A percentile compares a stretch with the other conserved stretches of the same genome.
Evolutionary conservation across 768 basidiomycete species (phyloP).

Genomic region (Chalciporus sphaerocephalus): DNA sequence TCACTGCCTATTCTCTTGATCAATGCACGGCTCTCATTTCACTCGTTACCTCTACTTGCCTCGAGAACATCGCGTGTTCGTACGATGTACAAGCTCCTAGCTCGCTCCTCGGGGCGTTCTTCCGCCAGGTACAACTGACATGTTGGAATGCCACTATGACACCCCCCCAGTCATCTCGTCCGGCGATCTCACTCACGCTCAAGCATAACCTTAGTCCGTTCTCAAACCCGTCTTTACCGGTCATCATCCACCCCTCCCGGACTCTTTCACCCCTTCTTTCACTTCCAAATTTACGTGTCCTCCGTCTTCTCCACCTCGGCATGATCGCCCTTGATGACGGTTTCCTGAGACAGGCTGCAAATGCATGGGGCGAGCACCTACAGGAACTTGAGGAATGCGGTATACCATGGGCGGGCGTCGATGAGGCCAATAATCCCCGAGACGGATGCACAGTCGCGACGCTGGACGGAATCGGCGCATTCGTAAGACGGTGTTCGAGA

Average conservation of each 20-base stretch:
- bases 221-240: slow-evolving; percentile 21
- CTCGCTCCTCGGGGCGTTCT: slow-evolving; percentile 19
- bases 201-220: slow-evolving; percentile 24
- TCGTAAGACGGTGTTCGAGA: slow-evolving; percentile 16
- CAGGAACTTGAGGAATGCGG: slow-evolving; percentile 27
- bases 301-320: slow-evolving; percentile 25
- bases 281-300: slow-evolving; percentile 16
- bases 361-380: slow-evolving; percentile 24
- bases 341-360: slow-evolving; percentile 24
- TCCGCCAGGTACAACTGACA: slow-evolving; percentile 20
- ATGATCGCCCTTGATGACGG: slow-evolving; percentile 26
- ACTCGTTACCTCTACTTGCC: slow-evolving; percentile 21
- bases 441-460: slow-evolving; percentile 15
- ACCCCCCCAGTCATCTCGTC: neutral
- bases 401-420: slow-evolving; percentile 24
- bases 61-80: slow-evolving; percentile 21
- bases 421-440: slow-evolving; percentile 10
- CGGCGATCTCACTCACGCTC: slow-evolving; percentile 21
- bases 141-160: slow-evolving; percentile 1
- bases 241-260: slow-evolving; percentile 22
- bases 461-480: slow-evolving; percentile 20
- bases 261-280: slow-evolving; percentile 23
- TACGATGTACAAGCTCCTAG: slow-evolving; percentile 27
- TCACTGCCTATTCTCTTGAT: slow-evolving; percentile 22
- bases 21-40: slow-evolving; percentile 27